Base-by-base conservation (phyloP, 352 stramenopile genomes). In the Halophytophthora polymorphica region DNA sequence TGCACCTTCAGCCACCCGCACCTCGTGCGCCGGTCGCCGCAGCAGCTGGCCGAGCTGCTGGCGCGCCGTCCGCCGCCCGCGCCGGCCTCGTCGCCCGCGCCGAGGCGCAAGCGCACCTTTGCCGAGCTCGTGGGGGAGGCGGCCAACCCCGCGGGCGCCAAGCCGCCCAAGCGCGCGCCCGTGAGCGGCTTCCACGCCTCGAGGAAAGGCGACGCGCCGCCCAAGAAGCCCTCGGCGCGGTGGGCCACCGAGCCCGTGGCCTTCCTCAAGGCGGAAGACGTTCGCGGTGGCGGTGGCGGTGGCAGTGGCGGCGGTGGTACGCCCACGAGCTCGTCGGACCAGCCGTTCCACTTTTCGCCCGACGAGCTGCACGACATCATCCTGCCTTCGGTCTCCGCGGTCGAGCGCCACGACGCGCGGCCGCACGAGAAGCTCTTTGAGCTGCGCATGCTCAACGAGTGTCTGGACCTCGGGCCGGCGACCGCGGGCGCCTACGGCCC, bases 1-100 rank as follows among this genome's bases (percentile, higher is more conserved):
- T 88, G 77, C 66, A 90, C 77, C 7, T 90, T 90, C 64, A 88
- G 77, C 54, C 80, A 90, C 59, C 61, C 82, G 45, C 63, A 80
- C 38, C 77, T 87, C 45, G 64, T 80, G 42, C 65, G 76, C 38
- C 74, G 71, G 37, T 70, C 84, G 37, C 79, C 79, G n/a, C 65
- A 82, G 44, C 68, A 84, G 18, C 54, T 88, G 33, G 64, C 75
- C 13, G 70, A 83, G 42, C 71, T 86, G 23, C 64, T 86, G 36
- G 19, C 38, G 15, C 47, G 56, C 36, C 36, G 44, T 15, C 34
- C 56, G 19, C 56, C 55, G 33, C 44, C 58, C 11, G 22, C 37
- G 42, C 36, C 28, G 10, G 57, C 43, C n/a, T 11, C 43, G 28
- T 29, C 48, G n/a, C 55, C 57, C 5, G 38, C n/a, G 45, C 11